Conservation (phyloP, 331 rosid genomes). For the Spiraea crenata region DNA sequence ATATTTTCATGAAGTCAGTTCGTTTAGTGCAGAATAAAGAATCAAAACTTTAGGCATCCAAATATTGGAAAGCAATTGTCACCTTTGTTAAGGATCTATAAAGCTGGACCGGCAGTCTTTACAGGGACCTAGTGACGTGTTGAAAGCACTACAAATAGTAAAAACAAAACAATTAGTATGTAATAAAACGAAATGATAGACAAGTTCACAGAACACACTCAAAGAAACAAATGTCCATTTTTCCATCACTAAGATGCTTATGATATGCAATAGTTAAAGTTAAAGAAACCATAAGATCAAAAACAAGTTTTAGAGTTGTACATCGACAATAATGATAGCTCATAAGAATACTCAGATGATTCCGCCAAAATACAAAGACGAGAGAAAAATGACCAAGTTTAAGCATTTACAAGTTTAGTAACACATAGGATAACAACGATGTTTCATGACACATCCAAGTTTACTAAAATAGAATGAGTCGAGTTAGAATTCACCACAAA, state of each 20-base stretch:
- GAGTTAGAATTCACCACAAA: too few relatives aligned
- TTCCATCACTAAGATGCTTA: not conserved
- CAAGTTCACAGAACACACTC: not conserved
- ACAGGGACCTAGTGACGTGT: slow-evolving; percentile 47
- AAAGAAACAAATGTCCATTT: not conserved
- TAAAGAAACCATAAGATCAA: too few relatives aligned
- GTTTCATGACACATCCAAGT: too few relatives aligned
- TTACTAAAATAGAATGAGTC: too few relatives aligned
- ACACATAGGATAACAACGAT: too few relatives aligned
- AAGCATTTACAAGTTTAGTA: too few relatives aligned
- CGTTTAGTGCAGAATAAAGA: not conserved
- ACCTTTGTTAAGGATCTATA: slow-evolving; percentile 61
- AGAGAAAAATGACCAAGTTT: too few relatives aligned
- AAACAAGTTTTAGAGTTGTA: too few relatives aligned
- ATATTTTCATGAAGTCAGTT: not conserved
- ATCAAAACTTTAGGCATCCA: not conserved
- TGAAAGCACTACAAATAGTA: slow-evolving; percentile 72
- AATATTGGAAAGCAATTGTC: slow-evolving; percentile 8
- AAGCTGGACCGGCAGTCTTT: slow-evolving; percentile 50
- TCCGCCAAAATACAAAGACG: too few relatives aligned
- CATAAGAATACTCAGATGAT: too few relatives aligned
- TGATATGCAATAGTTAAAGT: not conserved
- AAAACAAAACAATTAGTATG: slow-evolving; percentile 24
- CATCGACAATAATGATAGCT: too few relatives aligned
- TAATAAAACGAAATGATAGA: not conserved